phyloP scores from a whole-genome alignment of 495 filamentous ascomycete genomes.

The Lophium mytilinum region DNA sequence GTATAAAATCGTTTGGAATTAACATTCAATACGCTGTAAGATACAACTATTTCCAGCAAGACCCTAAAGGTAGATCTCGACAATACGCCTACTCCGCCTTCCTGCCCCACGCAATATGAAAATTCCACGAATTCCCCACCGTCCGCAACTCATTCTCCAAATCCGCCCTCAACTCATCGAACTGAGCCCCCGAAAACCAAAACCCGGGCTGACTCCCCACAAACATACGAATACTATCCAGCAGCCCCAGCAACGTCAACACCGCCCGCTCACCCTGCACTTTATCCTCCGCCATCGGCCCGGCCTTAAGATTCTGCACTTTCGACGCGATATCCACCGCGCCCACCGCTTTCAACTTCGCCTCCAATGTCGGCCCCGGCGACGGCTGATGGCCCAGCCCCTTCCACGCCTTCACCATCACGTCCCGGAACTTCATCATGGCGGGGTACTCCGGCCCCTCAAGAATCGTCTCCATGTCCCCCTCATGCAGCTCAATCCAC shows the following conservation, averaged over 20 bases:
- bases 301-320: slow-evolving; percentile 1
- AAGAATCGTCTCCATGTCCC: slow-evolving; percentile 9
- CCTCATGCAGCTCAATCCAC: slow-evolving; percentile 13
- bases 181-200: neutral
- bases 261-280: slow-evolving; percentile 4
- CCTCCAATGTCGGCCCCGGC: slow-evolving; percentile 3
- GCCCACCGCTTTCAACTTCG: neutral
- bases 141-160: slow-evolving; percentile 3
- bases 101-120: slow-evolving; percentile 4
- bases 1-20: too few relatives aligned
- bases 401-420: slow-evolving; percentile 1
- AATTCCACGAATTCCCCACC: slow-evolving; percentile 4
- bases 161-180: neutral
- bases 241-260: neutral
- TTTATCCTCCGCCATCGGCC: neutral
- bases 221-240: slow-evolving; percentile 4
- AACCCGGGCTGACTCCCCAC: neutral
- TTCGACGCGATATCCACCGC: neutral
- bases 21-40: too few relatives aligned
- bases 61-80: neutral
- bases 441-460: slow-evolving; percentile 5
- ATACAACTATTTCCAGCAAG: too few relatives aligned
- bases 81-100: neutral
- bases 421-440: slow-evolving; percentile 3
- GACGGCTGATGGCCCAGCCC: neutral